Percentiles rank a stretch among this genome's conserved stretches.
These are phyloP conservation scores for Penicillium pancosmium DNA, from an alignment of 495 filamentous ascomycete species.

Conservation along the genomic window DNA sequence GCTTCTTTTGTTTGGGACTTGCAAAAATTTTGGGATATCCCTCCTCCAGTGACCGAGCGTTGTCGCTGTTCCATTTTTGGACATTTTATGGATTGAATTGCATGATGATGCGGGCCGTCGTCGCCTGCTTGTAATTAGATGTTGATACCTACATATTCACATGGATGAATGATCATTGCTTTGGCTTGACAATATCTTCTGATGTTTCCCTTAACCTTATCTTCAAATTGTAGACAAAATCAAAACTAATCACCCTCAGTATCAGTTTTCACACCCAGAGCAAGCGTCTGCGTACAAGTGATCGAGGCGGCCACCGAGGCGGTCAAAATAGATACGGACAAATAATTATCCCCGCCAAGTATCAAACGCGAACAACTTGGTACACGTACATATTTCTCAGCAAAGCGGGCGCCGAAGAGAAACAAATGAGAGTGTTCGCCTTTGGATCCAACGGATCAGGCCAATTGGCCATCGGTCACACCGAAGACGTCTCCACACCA, in stretches of 20 bases:
- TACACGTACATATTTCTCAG: neutral
- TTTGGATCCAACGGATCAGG: constrained; percentile 90
- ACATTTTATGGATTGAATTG: constrained; percentile 25
- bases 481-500: constrained; percentile 71
- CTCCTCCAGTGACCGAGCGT: neutral
- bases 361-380: neutral
- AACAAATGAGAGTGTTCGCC: constrained; percentile 62
- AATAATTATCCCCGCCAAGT: neutral
- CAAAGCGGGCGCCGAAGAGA: neutral
- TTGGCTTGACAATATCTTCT: constrained; percentile 1
- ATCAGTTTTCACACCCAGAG: too few relatives aligned
- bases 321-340: constrained; percentile 9
- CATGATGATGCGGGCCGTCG: constrained; percentile 20
- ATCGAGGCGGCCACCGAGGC: constrained; percentile 4
- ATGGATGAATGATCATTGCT: constrained; percentile 16
- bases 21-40: constrained; percentile 17
- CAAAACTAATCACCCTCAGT: too few relatives aligned
- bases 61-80: constrained; percentile 12
- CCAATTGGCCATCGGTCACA: constrained; percentile 80
- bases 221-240: too few relatives aligned
- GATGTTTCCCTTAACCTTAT: neutral
- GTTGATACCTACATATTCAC: constrained; percentile 28
- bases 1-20: constrained; percentile 7
- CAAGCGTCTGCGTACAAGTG: too few relatives aligned
- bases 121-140: constrained; percentile 27